These are phyloP conservation scores for Gloeophyllum trabeum DNA, from an alignment of 768 basidiomycete species.

Conservation along the genomic window DNA sequence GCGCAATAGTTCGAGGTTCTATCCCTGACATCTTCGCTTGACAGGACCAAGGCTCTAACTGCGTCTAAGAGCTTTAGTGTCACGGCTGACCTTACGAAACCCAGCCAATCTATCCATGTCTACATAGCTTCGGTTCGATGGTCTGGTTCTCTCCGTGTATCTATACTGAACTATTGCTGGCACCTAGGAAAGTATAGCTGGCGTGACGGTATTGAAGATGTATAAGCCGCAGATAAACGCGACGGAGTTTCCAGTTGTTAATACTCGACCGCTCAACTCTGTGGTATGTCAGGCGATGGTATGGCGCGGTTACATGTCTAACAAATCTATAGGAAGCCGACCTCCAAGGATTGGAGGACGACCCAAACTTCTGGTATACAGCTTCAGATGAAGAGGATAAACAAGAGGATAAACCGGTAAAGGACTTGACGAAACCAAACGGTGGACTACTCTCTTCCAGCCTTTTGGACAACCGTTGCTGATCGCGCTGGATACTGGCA, in stretches of 20 bases:
- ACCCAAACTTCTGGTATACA: conserved; percentile 60
- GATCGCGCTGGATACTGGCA: too few species aligned
- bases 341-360: conserved; percentile 53
- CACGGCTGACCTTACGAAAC: conserved; percentile 50
- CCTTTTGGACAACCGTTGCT: too few species aligned
- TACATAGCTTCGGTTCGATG: conserved; percentile 56
- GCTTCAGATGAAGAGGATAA: conserved; percentile 29
- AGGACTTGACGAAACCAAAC: conserved; percentile 23
- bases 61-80: conserved; percentile 51
- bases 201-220: conserved; percentile 36
- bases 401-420: conserved; percentile 15
- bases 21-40: too few species aligned
- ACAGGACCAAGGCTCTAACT: too few species aligned
- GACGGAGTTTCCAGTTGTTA: conserved; percentile 49
- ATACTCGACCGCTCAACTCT: conserved; percentile 60
- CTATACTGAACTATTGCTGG: background rate
- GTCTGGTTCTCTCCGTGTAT: conserved; percentile 5
- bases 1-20: conserved; percentile 1
- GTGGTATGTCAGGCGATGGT: conserved; percentile 25
- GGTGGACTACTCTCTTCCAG: conserved; percentile 13
- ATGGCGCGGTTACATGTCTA: background rate
- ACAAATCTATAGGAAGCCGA: conserved; percentile 43
- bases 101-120: conserved; percentile 59
- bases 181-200: conserved; percentile 63
- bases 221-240: conserved; percentile 49